Percentiles rank a stretch among this genome's conserved stretches.
Conservation (phyloP, 2,329 filamentous ascomycete genomes). For the Paraphoma sp. region DNA sequence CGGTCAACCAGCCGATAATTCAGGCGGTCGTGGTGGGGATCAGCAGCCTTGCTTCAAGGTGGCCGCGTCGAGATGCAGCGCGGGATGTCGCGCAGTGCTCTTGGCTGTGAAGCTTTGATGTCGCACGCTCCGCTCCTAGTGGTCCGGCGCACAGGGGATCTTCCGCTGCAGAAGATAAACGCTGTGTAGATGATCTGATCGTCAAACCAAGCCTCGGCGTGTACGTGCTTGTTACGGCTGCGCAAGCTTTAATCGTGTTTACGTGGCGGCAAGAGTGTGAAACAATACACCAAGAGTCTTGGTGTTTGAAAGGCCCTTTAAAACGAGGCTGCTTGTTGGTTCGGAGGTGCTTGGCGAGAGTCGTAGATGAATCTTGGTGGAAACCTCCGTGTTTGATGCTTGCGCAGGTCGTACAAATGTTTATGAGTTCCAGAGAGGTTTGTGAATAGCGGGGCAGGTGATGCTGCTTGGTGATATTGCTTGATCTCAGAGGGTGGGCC, state of each 20-base stretch:
- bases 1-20: constrained; percentile 1
- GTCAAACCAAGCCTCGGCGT: constrained; percentile 20
- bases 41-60: neutral
- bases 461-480: constrained; percentile 28
- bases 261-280: constrained; percentile 32
- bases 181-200: constrained; percentile 17
- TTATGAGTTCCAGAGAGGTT: constrained; percentile 26
- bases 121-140: constrained; percentile 21
- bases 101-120: constrained; percentile 25
- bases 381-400: constrained; percentile 27
- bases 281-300: constrained; percentile 26
- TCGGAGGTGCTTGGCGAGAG: constrained; percentile 31
- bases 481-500: constrained; percentile 30
- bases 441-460: constrained; percentile 28
- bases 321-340: constrained; percentile 25
- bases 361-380: constrained; percentile 16
- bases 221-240: constrained; percentile 28
- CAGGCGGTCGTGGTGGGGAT: constrained; percentile 11
- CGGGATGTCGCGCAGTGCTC: constrained; percentile 37
- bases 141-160: constrained; percentile 19
- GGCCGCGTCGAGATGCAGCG: constrained; percentile 25
- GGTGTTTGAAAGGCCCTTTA: constrained; percentile 15
- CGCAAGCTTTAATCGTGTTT: constrained; percentile 25
- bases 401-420: constrained; percentile 20
- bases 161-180: constrained; percentile 23